Evolutionary conservation across 1,139 yeast species (phyloP), one percentile per base, ranked within the genome.

Genomic region (Pichia sp.): DNA sequence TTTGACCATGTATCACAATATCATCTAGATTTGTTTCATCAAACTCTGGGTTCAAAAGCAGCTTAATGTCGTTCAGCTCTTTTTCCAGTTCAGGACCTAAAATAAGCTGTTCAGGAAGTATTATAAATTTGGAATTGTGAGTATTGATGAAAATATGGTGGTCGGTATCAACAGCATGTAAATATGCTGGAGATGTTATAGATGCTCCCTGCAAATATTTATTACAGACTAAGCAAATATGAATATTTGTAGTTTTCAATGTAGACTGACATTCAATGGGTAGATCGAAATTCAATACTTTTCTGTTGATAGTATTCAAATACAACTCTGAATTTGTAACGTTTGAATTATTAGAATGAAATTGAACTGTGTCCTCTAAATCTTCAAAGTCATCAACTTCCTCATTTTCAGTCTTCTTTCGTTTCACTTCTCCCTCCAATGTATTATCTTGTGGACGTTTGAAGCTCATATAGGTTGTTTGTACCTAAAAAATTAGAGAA

Each of bases 201-300:
- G 78, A 72, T 21, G 88, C 66, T 0, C 95, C 95, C 52, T 78
- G 83, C 42, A 76, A 71, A 61, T 76, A 84, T 53, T 73, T 78
- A 32, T 93, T 93, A 15, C 95, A 84, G 0, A 70, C 71, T 28
- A 84, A 61, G 53, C 95, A 84, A 31, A 85, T 78, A 54, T 83
- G 81, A 1, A 84, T 72, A 52, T 82, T 80, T 26, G 70, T 62
- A 34, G 69, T 70, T 0, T 84, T 68, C 15, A 84, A 62, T 0
- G 86, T 71, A 0, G 80, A 73, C 43, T 76, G 69, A 58, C 95
- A 84, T 2, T 76, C 59, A 53, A 76, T 77, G 35, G 79, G 86
- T 41, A 72, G 70, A 56, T 84, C 94, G 56, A 84, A 84, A 54
- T 84, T 86, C 8, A 84, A 63, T 7, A 64, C 59, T 23, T 64